Base-by-base conservation (phyloP, 768 basidiomycete genomes). In the Termitomyces sp. region DNA sequence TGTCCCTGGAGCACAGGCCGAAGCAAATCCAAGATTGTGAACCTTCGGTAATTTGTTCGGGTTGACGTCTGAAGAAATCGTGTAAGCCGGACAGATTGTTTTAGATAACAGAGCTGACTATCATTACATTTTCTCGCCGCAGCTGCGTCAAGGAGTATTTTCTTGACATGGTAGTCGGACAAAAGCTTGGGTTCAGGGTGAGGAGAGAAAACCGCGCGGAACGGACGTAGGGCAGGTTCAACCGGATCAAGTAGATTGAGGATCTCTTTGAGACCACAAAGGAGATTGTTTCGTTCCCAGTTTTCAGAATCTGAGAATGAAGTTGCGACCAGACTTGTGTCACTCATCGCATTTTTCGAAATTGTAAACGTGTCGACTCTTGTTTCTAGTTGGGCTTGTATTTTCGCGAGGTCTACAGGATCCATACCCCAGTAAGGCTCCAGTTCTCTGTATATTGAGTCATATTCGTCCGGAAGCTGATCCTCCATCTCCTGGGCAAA, bases 401-500 rank as follows among this genome's bases (percentile, higher is more conserved):
- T 69, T 11, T 66, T 53, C n/a, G 64, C 60, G 11, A 79, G 69
- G 43, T 78, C 76, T 6, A 56, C 52, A 0, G 78, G 78, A 33
- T 74, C 68, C 35, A 96, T 70, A 0, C 81, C 76, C 88, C 89
- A 94, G 70, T 91, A 97, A 0, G 92, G 91, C 47, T 85, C 84
- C 4, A 98, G 73, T 64, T 96, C 93, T 43, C 81, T 73, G 45
- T 77, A 65, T 29, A 95, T 82, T 25, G 76, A 75, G 62, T 91
- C 91, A 61, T 92, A 96, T 68, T 96, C 94, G 66, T 98, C 94
- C 5, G 88, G 80, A 52, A 96, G 83, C 62, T 85, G 83, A 23
- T 91, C 84, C 16, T 82, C 72, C 68, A 94, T 81, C 46, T 84
- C 76, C 64, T 76, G 73, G n/a, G 83, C 90, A 66, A 77, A 79